Evolutionary conservation across 257 asterid species (phyloP).

Genomic region (Solanum clarkiae): DNA sequence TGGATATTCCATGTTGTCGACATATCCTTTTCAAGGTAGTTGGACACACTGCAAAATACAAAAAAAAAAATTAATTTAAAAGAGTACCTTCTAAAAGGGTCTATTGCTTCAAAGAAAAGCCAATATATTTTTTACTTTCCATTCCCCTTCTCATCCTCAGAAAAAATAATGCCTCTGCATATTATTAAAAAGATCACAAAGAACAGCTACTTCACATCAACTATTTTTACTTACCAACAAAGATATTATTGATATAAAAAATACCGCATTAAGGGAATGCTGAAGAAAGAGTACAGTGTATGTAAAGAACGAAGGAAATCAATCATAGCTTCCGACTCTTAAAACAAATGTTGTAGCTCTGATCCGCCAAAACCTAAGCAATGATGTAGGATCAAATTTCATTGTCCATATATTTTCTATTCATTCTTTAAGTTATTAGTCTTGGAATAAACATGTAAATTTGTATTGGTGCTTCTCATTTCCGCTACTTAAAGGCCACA

Average conservation of each 20-base stretch:
- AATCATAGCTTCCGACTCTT: background rate
- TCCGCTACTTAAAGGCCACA: background rate
- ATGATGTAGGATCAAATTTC: background rate
- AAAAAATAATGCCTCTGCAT: background rate
- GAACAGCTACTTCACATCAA: background rate
- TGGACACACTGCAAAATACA: constrained; percentile 58
- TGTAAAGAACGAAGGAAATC: background rate
- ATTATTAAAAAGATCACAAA: background rate
- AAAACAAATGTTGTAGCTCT: background rate
- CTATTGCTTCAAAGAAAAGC: background rate
- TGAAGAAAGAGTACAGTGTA: background rate
- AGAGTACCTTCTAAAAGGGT: background rate
- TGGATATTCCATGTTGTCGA: constrained; percentile 73
- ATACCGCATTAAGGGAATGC: background rate
- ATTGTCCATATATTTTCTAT: background rate
- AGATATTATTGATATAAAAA: background rate
- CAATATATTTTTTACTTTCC: background rate
- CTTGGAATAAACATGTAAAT: background rate
- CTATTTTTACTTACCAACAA: background rate
- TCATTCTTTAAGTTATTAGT: background rate
- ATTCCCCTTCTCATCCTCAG: background rate
- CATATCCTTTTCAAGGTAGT: constrained; percentile 94
- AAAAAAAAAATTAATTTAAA: background rate
- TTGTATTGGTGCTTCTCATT: background rate
- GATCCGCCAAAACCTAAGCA: background rate